Evolutionary conservation across 2,329 filamentous ascomycete genomes (phyloP).

Genomic region (Raffaelea albimanens): DNA sequence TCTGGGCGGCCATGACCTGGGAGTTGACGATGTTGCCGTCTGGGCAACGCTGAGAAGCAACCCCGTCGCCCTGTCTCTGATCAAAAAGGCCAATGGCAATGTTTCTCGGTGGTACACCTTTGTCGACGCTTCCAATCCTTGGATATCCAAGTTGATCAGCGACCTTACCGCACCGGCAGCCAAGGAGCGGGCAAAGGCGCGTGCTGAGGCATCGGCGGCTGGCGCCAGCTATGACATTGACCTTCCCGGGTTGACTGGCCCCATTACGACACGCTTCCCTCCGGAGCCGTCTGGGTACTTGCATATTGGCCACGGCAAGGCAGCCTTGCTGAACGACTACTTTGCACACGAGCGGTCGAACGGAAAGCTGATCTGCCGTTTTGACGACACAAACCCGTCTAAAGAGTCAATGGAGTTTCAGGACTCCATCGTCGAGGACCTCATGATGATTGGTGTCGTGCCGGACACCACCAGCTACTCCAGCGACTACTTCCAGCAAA

Average conservation of each 20-base stretch:
- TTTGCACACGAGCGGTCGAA: slow-evolving; percentile 91
- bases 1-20: slow-evolving; percentile 69
- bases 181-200: slow-evolving; percentile 57
- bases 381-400: slow-evolving; percentile 93
- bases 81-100: slow-evolving; percentile 68
- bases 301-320: slow-evolving; percentile 89
- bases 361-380: slow-evolving; percentile 79
- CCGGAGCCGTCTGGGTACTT: slow-evolving; percentile 92
- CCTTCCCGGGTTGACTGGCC: slow-evolving; percentile 72
- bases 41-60: slow-evolving; percentile 78
- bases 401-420: slow-evolving; percentile 97
- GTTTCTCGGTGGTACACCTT: slow-evolving; percentile 79
- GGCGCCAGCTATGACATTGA: slow-evolving; percentile 85
- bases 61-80: slow-evolving; percentile 66
- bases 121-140: slow-evolving; percentile 67
- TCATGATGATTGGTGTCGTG: slow-evolving; percentile 82
- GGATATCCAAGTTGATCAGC: slow-evolving; percentile 47
- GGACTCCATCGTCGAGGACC: slow-evolving; percentile 85
- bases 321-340: slow-evolving; percentile 68
- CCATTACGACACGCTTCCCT: slow-evolving; percentile 83
- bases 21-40: slow-evolving; percentile 67
- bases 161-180: slow-evolving; percentile 64
- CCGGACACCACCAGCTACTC: slow-evolving; percentile 81
- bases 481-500: slow-evolving; percentile 87
- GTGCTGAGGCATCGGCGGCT: slow-evolving; percentile 58